phyloP scores from a whole-genome alignment of 164 flowering plant species.

The Aristolochia fimbriata region DNA sequence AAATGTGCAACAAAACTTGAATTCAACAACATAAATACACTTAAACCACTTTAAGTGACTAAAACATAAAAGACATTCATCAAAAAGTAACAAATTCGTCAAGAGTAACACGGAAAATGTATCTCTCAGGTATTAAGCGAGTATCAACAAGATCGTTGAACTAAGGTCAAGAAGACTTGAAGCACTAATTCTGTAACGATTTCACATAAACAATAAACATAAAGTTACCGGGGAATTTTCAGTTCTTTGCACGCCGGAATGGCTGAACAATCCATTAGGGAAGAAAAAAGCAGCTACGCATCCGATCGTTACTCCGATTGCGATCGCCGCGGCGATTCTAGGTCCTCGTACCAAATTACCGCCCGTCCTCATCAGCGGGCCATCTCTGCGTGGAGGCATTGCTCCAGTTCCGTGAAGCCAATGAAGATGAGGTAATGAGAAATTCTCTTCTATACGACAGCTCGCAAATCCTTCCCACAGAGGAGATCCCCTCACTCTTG shows the following conservation, averaged over 20 bases:
- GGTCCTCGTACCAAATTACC: slow-evolving; percentile 26
- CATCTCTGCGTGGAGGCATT: slow-evolving; percentile 64
- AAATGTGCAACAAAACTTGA: too few species aligned
- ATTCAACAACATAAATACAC: too few species aligned
- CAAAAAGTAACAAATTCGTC: too few species aligned
- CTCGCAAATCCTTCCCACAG: too few species aligned
- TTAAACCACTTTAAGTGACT: too few species aligned
- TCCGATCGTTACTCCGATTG: slow-evolving; percentile 60
- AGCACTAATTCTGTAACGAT: neutral
- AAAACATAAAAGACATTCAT: too few species aligned
- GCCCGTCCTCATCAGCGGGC: slow-evolving; percentile 31
- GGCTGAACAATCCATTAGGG: slow-evolving; percentile 56
- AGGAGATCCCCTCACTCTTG: too few species aligned
- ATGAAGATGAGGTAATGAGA: too few species aligned
- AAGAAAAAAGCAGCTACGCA: slow-evolving; percentile 59
- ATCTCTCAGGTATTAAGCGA: too few species aligned
- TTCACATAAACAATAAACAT: neutral
- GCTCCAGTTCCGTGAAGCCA: slow-evolving; percentile 6
- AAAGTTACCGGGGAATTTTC: neutral
- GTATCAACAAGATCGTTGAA: neutral
- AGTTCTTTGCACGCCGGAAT: slow-evolving; percentile 7
- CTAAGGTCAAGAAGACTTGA: neutral
- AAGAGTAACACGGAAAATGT: too few species aligned
- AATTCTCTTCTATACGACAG: too few species aligned
- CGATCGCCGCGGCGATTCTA: slow-evolving; percentile 45